A percentile compares a stretch with the other conserved stretches of the same genome.
These are phyloP conservation scores for Massariosphaeria phaeospora DNA, from an alignment of 495 filamentous ascomycete species.

Conservation along the genomic window DNA sequence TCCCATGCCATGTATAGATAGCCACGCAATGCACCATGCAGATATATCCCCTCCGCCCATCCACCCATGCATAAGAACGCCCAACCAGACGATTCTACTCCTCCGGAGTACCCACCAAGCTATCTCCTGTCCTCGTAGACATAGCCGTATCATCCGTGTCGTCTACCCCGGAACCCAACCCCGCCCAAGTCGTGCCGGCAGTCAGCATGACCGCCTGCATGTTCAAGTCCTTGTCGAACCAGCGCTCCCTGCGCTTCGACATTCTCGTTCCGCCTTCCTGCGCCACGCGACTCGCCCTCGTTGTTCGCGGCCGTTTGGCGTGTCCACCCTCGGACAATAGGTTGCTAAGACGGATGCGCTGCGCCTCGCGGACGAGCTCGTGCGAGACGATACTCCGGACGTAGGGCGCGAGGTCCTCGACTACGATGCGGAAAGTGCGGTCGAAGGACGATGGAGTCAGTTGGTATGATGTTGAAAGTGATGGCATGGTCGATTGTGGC, in stretches of 20 bases:
- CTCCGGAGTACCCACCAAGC: constrained; percentile 10
- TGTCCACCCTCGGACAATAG: constrained; percentile 54
- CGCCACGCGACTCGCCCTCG: constrained; percentile 73
- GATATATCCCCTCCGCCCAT: too few species aligned
- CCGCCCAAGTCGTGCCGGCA: constrained; percentile 58
- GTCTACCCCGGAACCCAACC: constrained; percentile 11
- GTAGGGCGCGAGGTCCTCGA: constrained; percentile 77
- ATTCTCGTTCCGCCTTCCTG: constrained; percentile 73
- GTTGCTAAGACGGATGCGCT: constrained; percentile 58
- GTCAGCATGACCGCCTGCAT: constrained; percentile 60
- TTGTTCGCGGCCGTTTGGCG: constrained; percentile 65
- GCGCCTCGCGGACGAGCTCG: constrained; percentile 63
- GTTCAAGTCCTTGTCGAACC: constrained; percentile 68
- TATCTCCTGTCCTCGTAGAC: constrained; percentile 13
- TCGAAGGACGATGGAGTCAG: constrained; percentile 63
- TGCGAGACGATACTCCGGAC: constrained; percentile 72
- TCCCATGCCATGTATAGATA: too few species aligned
- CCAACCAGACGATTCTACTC: too few species aligned
- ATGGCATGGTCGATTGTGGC: constrained; percentile 1
- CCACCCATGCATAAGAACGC: too few species aligned
- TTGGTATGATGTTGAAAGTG: constrained; percentile 39
- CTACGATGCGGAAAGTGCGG: constrained; percentile 56
- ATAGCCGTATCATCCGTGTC: constrained; percentile 4
- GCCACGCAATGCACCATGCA: too few species aligned
- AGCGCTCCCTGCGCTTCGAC: constrained; percentile 66